These are phyloP conservation scores for Gymnopilus dilepis DNA, from an alignment of 768 basidiomycete genomes.

Conservation along the genomic window DNA sequence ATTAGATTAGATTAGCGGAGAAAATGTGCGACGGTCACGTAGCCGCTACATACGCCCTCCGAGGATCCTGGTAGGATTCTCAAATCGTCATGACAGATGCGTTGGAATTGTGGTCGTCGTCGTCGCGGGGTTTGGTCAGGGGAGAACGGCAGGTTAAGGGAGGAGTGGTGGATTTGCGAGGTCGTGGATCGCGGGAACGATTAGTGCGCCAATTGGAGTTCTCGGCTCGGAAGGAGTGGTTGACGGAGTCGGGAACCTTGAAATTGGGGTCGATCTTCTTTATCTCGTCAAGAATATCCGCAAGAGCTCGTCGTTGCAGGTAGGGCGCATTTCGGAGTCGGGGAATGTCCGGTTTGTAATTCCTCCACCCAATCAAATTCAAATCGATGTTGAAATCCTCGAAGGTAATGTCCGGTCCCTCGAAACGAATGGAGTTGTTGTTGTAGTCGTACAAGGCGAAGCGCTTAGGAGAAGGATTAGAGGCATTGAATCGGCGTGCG, in stretches of 20 bases:
- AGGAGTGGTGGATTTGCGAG: neutral
- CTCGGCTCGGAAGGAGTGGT: neutral
- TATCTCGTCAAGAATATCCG: neutral
- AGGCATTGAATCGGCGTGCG: neutral
- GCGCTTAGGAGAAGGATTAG: neutral
- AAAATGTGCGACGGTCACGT: too few relatives aligned
- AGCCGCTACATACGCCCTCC: constrained; percentile 13
- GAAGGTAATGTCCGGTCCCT: neutral
- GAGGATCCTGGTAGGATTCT: neutral
- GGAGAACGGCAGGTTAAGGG: neutral
- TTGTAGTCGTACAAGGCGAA: neutral
- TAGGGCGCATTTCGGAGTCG: neutral
- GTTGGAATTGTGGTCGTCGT: neutral
- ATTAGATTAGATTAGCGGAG: too few relatives aligned
- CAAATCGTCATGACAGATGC: neutral
- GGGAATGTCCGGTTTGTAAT: neutral
- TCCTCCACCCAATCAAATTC: neutral
- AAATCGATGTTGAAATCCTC: neutral
- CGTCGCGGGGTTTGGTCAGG: neutral
- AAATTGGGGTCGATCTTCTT: neutral
- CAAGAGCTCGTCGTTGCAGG: neutral
- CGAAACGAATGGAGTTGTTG: neutral
- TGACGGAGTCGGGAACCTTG: neutral
- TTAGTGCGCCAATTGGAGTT: neutral
- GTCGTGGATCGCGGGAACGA: neutral